phyloP scores from a whole-genome alignment of 148 eudicot genomes.

The Vaccinium darrowii region DNA sequence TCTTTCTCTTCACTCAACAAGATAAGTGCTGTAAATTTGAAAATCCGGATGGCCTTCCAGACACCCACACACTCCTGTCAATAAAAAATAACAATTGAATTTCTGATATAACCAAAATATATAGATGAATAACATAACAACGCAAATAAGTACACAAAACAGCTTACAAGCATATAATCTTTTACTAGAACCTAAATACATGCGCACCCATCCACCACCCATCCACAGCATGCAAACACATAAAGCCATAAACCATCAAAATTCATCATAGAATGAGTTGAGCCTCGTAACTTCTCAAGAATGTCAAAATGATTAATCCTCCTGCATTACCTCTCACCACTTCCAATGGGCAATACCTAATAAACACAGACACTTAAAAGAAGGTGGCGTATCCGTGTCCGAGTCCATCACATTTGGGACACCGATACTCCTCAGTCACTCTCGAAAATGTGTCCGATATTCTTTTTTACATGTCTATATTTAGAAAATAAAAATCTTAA shows the following conservation, averaged over 20 bases:
- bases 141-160: neutral
- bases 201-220: neutral
- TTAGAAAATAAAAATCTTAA: too few relatives aligned
- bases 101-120: neutral
- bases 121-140: neutral
- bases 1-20: conserved; percentile 15
- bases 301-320: neutral
- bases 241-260: neutral
- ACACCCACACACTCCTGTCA: neutral
- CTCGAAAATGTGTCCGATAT: too few relatives aligned
- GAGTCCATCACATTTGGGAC: too few relatives aligned
- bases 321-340: neutral
- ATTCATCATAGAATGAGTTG: neutral
- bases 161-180: neutral
- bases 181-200: neutral
- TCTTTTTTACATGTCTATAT: too few relatives aligned
- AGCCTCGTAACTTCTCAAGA: neutral
- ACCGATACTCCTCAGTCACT: too few relatives aligned
- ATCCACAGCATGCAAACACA: neutral
- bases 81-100: neutral
- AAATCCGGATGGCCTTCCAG: neutral
- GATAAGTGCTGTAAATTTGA: neutral
- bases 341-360: neutral
- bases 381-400: too few relatives aligned
- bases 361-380: too few relatives aligned